These are phyloP conservation scores for Sclerotiophoma versabilis DNA, from an alignment of 2,329 filamentous ascomycete genomes.

Conservation along the genomic window DNA sequence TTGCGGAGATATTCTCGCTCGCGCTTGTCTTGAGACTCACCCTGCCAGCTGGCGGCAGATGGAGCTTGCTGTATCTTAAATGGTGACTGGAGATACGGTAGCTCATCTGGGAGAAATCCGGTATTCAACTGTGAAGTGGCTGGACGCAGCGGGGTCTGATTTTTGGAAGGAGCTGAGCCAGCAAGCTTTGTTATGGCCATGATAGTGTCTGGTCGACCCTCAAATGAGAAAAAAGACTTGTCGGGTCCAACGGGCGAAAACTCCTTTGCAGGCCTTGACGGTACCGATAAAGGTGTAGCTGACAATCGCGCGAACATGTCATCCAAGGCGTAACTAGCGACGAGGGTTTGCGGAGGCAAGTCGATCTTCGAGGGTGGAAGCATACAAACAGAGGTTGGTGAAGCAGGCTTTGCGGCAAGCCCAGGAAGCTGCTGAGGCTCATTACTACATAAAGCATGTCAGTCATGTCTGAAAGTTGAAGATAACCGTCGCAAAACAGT, in stretches of 20 bases:
- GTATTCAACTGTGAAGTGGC: background rate
- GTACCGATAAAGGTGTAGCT: background rate
- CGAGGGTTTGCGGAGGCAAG: background rate
- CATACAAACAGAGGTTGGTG: background rate
- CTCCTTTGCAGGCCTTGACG: background rate
- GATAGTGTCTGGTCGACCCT: background rate
- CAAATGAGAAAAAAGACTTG: slow-evolving; percentile 14
- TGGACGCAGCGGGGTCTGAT: background rate
- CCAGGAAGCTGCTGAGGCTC: background rate
- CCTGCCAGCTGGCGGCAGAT: background rate
- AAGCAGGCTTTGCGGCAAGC: background rate
- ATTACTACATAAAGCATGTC: slow-evolving; percentile 4
- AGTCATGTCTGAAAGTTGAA: background rate
- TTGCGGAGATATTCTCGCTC: slow-evolving; percentile 27
- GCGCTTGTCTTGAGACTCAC: slow-evolving; percentile 1
- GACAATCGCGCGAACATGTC: slow-evolving; percentile 31
- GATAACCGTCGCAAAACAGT: too few relatives aligned
- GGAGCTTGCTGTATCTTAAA: background rate
- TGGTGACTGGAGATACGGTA: background rate
- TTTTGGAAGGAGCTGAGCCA: too few relatives aligned
- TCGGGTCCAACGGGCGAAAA: background rate
- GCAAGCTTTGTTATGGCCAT: background rate
- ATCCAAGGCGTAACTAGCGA: slow-evolving; percentile 20
- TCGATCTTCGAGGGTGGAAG: slow-evolving; percentile 10
- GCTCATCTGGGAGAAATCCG: background rate